These are phyloP conservation scores for Fusarium goolgardi DNA, from an alignment of 2,329 filamentous ascomycete species.

Conservation along the genomic window DNA sequence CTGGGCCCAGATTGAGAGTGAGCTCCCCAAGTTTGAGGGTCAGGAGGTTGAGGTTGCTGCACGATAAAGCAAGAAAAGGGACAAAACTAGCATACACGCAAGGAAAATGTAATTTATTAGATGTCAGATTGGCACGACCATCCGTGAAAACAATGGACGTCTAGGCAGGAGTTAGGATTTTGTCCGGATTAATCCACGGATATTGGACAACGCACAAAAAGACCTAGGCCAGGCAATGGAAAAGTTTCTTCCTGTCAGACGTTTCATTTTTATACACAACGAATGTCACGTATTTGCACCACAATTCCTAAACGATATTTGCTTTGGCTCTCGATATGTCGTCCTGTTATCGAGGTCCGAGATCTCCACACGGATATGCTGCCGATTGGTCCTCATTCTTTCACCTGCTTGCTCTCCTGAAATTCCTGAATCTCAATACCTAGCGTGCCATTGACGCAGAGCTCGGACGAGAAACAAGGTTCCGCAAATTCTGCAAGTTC, in stretches of 20 bases:
- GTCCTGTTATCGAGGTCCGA: not conserved
- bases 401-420: constrained; percentile 18
- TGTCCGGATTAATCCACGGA: constrained; percentile 23
- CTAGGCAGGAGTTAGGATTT: constrained; percentile 24
- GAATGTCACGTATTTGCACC: not conserved
- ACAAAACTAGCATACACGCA: constrained; percentile 14
- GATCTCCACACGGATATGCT: constrained; percentile 7
- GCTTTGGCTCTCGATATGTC: not conserved
- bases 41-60: constrained; percentile 69
- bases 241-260: constrained; percentile 10
- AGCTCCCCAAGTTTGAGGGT: constrained; percentile 85
- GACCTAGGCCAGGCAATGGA: constrained; percentile 11
- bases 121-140: constrained; percentile 18
- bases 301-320: not conserved
- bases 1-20: constrained; percentile 76
- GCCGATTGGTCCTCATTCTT: not conserved
- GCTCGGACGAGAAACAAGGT: constrained; percentile 18
- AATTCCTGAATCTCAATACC: constrained; percentile 9
- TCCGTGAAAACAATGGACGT: constrained; percentile 7
- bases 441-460: constrained; percentile 20
- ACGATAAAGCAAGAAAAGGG: constrained; percentile 46
- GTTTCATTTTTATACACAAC: not conserved
- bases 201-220: constrained; percentile 26
- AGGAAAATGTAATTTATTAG: constrained; percentile 43
- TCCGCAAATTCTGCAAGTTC: constrained; percentile 22